Percentiles rank a stretch among this genome's conserved stretches.
Evolutionary conservation across 1,284 basidiomycete species (phyloP).

Genomic region (Ustilago xerochloae): DNA sequence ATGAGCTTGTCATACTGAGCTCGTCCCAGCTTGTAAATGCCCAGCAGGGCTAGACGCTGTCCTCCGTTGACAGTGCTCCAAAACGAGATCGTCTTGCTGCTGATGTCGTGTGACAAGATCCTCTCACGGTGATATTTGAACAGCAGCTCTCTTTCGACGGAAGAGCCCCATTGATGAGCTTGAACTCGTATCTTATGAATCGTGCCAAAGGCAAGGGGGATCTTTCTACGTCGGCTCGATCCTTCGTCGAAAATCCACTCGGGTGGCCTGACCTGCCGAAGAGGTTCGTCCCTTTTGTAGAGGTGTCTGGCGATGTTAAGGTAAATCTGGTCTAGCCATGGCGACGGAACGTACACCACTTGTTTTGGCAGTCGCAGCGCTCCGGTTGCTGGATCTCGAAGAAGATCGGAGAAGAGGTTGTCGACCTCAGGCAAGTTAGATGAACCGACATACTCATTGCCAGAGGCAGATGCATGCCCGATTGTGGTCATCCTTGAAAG

Average conservation of each 20-base stretch:
- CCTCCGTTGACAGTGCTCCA: neutral
- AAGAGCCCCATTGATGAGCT: neutral
- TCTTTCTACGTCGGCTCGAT: neutral
- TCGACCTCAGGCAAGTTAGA: no score
- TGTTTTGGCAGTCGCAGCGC: neutral
- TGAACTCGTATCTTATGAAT: neutral
- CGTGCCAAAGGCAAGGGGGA: neutral
- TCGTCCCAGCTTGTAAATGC: neutral
- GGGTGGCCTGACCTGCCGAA: neutral
- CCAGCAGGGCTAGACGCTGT: neutral
- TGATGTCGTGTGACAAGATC: neutral
- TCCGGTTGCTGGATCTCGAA: neutral
- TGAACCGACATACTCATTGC: no score
- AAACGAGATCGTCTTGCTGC: neutral
- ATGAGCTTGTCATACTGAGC: neutral
- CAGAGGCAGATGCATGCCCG: no score
- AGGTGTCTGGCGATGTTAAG: neutral
- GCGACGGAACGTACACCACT: neutral
- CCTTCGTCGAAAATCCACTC: neutral
- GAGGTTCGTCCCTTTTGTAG: neutral
- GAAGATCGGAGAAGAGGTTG: neutral
- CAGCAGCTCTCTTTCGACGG: neutral
- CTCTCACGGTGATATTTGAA: neutral
- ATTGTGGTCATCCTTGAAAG: no score
- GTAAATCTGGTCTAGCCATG: neutral